Evolutionary conservation across 148 eudicot genomes (phyloP).

Genomic region (Salicornia ramosissima): DNA sequence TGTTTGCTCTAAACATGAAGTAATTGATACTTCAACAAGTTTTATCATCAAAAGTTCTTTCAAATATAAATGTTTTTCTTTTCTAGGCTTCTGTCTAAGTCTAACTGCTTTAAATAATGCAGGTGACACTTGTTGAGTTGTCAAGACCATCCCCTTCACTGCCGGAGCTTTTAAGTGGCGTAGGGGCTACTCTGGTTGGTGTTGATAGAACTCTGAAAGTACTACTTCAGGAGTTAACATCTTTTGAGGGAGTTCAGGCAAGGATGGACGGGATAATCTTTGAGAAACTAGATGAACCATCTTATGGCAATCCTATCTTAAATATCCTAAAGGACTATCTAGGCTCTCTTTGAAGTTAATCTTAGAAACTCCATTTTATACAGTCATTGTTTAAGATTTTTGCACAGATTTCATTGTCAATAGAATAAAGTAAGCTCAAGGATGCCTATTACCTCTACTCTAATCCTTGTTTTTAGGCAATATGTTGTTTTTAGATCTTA

Average conservation of each 20-base stretch:
- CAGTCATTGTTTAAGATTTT: neutral
- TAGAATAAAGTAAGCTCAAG: neutral
- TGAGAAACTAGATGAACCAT: slow-evolving; percentile 47
- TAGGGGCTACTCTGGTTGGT: slow-evolving; percentile 54
- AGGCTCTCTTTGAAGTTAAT: slow-evolving; percentile 42
- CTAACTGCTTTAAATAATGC: slow-evolving; percentile 13
- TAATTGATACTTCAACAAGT: no score
- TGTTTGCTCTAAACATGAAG: neutral
- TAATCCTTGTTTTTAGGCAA: neutral
- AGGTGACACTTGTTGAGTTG: slow-evolving; percentile 81
- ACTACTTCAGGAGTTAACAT: slow-evolving; percentile 48
- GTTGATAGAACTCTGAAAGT: slow-evolving; percentile 48
- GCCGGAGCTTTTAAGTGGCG: slow-evolving; percentile 57
- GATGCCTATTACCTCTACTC: neutral
- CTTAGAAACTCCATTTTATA: neutral
- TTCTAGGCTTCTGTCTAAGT: neutral
- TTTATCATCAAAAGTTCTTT: no score
- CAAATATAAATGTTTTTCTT: neutral
- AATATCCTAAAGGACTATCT: slow-evolving; percentile 53
- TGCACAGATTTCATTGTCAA: slow-evolving; percentile 10
- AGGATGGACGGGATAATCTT: slow-evolving; percentile 85
- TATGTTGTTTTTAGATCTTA: neutral
- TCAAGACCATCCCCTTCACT: slow-evolving; percentile 61
- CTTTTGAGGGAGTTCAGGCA: slow-evolving; percentile 67
- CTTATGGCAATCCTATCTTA: slow-evolving; percentile 34